Conservation (phyloP, 495 filamentous ascomycete genomes). For the Lophiostoma macrostomum region DNA sequence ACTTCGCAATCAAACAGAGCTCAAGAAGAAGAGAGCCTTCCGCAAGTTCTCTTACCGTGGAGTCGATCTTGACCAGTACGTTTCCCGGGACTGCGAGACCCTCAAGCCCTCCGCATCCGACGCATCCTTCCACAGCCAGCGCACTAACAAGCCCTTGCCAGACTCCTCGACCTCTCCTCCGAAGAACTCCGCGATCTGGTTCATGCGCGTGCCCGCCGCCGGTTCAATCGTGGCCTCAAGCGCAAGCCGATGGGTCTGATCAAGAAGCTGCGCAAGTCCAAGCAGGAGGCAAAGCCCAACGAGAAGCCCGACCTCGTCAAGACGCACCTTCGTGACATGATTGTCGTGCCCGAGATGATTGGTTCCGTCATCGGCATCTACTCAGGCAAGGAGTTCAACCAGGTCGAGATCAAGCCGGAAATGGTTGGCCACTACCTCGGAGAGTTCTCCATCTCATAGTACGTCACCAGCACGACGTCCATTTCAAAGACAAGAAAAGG, state of each 20-base stretch:
- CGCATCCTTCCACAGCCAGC: too few relatives aligned
- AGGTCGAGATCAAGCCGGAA: slow-evolving; percentile 99
- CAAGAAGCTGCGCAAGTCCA: slow-evolving; percentile 99
- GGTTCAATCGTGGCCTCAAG: slow-evolving; percentile 99
- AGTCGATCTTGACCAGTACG: slow-evolving; percentile 97
- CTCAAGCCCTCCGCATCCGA: background rate
- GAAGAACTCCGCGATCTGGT: slow-evolving; percentile 99
- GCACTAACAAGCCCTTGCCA: slow-evolving; percentile 37
- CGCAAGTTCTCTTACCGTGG: slow-evolving; percentile 99
- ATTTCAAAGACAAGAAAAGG: background rate
- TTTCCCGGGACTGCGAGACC: slow-evolving; percentile 32
- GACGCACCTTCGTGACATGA: slow-evolving; percentile 99
- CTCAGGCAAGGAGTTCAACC: slow-evolving; percentile 99
- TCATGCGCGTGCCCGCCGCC: slow-evolving; percentile 94
- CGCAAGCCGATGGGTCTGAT: slow-evolving; percentile 99
- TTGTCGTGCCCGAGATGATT: slow-evolving; percentile 99
- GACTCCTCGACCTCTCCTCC: slow-evolving; percentile 96
- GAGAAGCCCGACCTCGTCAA: slow-evolving; percentile 99
- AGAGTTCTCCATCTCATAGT: slow-evolving; percentile 99
- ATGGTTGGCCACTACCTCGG: slow-evolving; percentile 99
- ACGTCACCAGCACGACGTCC: slow-evolving; percentile 52
- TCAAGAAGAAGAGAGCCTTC: slow-evolving; percentile 99
- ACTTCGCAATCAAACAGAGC: slow-evolving; percentile 59
- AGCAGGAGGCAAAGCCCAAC: slow-evolving; percentile 99
- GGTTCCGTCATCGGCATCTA: slow-evolving; percentile 97